Evolutionary conservation across 2,329 filamentous ascomycete species (phyloP).

Genomic region (Calonectria naviculata): DNA sequence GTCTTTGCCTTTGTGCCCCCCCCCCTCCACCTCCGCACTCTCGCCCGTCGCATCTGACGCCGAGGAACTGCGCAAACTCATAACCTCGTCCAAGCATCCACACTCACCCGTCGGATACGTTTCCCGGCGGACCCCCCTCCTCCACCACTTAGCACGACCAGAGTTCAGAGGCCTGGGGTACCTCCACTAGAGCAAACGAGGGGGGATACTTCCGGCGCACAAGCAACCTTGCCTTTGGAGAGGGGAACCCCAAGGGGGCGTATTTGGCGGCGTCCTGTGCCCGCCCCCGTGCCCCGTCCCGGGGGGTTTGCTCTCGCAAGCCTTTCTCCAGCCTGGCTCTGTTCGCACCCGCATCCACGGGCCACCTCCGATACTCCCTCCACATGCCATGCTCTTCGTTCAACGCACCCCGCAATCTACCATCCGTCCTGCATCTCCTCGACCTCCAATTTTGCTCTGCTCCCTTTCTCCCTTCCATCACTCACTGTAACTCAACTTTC

Average conservation of each 20-base stretch:
- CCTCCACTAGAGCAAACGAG: constrained; percentile 36
- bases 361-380: constrained; percentile 40
- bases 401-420: constrained; percentile 44
- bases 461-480: constrained; percentile 33
- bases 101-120: constrained; percentile 23
- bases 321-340: constrained; percentile 21
- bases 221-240: not conserved
- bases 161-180: constrained; percentile 24
- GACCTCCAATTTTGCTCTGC: constrained; percentile 41
- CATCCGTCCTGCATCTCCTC: constrained; percentile 39
- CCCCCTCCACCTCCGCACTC: constrained; percentile 1
- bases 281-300: constrained; percentile 24
- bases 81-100: not conserved
- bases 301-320: constrained; percentile 12
- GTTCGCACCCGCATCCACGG: constrained; percentile 31
- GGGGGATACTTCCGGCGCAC: constrained; percentile 29
- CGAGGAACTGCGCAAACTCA: constrained; percentile 3
- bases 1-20: not conserved
- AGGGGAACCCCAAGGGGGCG: constrained; percentile 27
- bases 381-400: constrained; percentile 39
- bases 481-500: constrained; percentile 28
- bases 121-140: constrained; percentile 25
- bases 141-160: constrained; percentile 18
- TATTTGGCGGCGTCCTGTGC: constrained; percentile 34
- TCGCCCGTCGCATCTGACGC: constrained; percentile 18